Conservation (phyloP, 148 eudicot genomes). For the Chenopodium formosanum region DNA sequence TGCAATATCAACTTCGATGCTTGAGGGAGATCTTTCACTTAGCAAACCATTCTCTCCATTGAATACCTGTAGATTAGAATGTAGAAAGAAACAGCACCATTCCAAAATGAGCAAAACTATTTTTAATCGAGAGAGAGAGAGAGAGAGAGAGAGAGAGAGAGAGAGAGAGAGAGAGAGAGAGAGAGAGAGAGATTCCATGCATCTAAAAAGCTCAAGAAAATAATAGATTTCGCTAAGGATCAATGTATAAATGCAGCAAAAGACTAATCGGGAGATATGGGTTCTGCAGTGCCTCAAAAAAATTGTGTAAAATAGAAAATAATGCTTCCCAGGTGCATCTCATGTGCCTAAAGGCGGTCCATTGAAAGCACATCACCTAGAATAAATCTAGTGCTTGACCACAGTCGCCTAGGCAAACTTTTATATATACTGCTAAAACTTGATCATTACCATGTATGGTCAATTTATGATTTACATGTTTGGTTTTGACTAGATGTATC, state of each 20-base stretch:
- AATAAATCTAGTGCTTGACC: too few relatives aligned
- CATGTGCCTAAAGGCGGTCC: too few relatives aligned
- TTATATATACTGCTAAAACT: too few relatives aligned
- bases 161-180: neutral
- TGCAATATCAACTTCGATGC: constrained; percentile 54
- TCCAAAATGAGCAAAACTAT: neutral
- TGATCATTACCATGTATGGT: too few relatives aligned
- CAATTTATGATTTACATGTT: neutral
- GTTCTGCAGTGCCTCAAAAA: too few relatives aligned
- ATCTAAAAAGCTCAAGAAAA: neutral
- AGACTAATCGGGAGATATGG: too few relatives aligned
- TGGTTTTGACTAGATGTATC: neutral
- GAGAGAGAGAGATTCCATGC: neutral
- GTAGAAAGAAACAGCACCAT: neutral
- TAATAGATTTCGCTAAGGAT: neutral
- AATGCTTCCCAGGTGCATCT: too few relatives aligned
- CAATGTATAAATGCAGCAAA: too few relatives aligned
- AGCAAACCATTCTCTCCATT: constrained; percentile 31
- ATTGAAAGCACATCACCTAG: too few relatives aligned
- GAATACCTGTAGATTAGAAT: constrained; percentile 35
- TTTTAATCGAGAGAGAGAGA: neutral
- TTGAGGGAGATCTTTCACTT: constrained; percentile 40
- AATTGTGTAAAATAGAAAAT: too few relatives aligned
- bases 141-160: neutral
- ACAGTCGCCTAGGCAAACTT: too few relatives aligned